These are phyloP conservation scores for Rhizophora mangle DNA, from an alignment of 345 rosid species.

Conservation along the genomic window DNA sequence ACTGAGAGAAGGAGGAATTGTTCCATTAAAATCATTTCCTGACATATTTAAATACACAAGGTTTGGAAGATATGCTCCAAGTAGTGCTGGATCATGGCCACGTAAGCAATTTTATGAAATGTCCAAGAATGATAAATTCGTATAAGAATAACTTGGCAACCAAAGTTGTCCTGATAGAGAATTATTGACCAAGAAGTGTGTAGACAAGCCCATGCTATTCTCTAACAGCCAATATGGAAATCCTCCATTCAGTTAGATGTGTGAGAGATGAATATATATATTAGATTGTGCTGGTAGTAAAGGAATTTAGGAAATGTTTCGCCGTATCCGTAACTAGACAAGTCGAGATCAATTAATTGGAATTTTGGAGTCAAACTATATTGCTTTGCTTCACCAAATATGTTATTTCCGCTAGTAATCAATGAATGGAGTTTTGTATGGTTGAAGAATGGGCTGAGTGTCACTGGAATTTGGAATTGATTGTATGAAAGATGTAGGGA, in stretches of 20 bases:
- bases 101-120: too few species aligned
- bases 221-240: too few species aligned
- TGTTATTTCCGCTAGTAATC: not conserved
- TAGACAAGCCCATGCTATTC: too few species aligned
- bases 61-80: constrained; percentile 15
- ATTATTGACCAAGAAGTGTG: too few species aligned
- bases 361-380: not conserved
- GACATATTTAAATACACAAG: not conserved
- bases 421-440: not conserved
- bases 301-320: constrained; percentile 18
- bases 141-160: too few species aligned
- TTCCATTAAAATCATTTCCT: constrained; percentile 14
- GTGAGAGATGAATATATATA: not conserved
- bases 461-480: too few species aligned
- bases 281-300: constrained; percentile 9
- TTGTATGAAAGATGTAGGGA: too few species aligned
- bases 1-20: constrained; percentile 24
- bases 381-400: not conserved
- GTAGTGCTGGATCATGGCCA: not conserved
- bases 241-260: not conserved
- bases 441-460: too few species aligned
- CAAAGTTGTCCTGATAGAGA: too few species aligned
- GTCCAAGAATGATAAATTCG: too few species aligned
- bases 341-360: not conserved
- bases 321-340: not conserved